Evolutionary conservation across 345 rosid species (phyloP).

Genomic region (Rubroshorea leprosula): DNA sequence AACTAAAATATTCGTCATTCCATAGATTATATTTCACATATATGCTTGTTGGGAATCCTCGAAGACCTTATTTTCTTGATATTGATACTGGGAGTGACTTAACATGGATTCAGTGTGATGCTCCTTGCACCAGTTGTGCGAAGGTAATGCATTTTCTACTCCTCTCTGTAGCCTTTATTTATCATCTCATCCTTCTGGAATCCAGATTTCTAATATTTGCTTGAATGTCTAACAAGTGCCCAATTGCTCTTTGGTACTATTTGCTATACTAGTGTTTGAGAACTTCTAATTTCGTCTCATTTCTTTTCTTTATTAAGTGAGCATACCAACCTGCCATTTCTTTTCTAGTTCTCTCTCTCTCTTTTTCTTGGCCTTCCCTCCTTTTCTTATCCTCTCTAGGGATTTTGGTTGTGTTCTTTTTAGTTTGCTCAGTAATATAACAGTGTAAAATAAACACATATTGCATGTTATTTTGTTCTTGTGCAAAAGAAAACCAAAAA

Average conservation of each 20-base stretch:
- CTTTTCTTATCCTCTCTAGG: no score
- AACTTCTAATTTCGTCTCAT: neutral
- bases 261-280: neutral
- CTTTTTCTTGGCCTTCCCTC: no score
- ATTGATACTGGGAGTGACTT: constrained; percentile 93
- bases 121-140: constrained; percentile 89
- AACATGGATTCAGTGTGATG: constrained; percentile 96
- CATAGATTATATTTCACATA: constrained; percentile 73
- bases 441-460: neutral
- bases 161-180: neutral
- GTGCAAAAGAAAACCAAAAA: no score
- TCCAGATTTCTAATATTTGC: neutral
- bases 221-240: neutral
- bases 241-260: neutral
- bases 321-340: neutral
- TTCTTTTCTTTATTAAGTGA: neutral
- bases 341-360: no score
- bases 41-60: constrained; percentile 63
- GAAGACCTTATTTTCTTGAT: constrained; percentile 65
- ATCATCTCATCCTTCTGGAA: neutral
- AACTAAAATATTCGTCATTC: constrained; percentile 1
- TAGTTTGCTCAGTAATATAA: neutral
- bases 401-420: constrained; percentile 1
- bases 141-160: constrained; percentile 42
- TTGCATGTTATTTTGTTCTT: no score